Percentiles rank a stretch among this genome's conserved stretches.
Conservation (phyloP, 2,329 filamentous ascomycete genomes). For the Nothopassalora personata region DNA sequence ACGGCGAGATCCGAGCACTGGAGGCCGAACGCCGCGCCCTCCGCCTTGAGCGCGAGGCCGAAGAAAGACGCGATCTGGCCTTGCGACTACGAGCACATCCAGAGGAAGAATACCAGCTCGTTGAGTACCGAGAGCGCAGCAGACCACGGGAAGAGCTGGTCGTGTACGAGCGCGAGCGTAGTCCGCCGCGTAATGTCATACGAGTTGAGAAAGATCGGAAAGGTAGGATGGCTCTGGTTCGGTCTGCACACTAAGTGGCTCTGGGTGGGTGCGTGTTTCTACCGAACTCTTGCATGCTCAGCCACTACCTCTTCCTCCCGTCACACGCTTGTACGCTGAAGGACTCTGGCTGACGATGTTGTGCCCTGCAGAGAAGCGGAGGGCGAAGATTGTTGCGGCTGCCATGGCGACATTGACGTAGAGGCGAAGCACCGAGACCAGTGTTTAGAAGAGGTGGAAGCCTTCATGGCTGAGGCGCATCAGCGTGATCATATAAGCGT, state of each 20-base stretch:
- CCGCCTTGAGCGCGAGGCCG: slow-evolving; percentile 52
- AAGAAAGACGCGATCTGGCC: slow-evolving; percentile 36
- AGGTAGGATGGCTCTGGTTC: slow-evolving; percentile 89
- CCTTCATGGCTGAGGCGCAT: not conserved
- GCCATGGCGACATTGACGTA: slow-evolving; percentile 41
- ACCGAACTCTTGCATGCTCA: not conserved
- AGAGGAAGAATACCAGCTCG: slow-evolving; percentile 46
- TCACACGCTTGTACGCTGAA: not conserved
- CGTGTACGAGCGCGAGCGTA: slow-evolving; percentile 38
- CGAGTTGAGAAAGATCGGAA: slow-evolving; percentile 83
- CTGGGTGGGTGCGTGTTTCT: slow-evolving; percentile 6
- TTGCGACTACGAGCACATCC: slow-evolving; percentile 40
- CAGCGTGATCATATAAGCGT: not conserved
- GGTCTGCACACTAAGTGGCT: slow-evolving; percentile 58
- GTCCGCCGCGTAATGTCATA: slow-evolving; percentile 50
- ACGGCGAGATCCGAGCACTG: slow-evolving; percentile 64
- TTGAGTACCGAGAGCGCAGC: slow-evolving; percentile 47
- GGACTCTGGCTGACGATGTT: slow-evolving; percentile 14
- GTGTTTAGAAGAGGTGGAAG: not conserved
- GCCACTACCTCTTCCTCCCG: not conserved
- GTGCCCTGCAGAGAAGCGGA: slow-evolving; percentile 35
- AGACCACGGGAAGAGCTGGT: slow-evolving; percentile 57
- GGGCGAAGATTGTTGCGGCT: slow-evolving; percentile 41
- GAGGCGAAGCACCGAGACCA: not conserved
- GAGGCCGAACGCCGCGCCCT: slow-evolving; percentile 60